phyloP scores from a whole-genome alignment of 176 grass and related monocot genomes.

The Rhipidocladum racemiflorum region DNA sequence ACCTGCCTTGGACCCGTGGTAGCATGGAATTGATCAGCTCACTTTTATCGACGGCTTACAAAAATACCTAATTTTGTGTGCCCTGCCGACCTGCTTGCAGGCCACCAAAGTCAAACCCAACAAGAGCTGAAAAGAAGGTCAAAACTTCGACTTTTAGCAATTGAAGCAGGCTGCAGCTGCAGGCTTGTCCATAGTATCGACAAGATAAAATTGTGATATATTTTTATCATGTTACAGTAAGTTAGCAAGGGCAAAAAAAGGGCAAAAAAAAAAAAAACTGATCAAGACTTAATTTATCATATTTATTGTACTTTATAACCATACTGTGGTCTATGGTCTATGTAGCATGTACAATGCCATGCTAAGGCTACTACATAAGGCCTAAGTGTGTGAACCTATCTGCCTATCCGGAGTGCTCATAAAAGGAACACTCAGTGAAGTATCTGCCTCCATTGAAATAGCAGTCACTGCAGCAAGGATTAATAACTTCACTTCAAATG shows the following conservation, averaged over 20 bases:
- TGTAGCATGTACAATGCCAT: conserved; percentile 22
- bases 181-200: not conserved
- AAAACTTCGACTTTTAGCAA: conserved; percentile 13
- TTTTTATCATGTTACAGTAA: not conserved
- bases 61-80: conserved; percentile 32
- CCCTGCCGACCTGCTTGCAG: conserved; percentile 27
- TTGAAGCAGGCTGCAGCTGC: not conserved
- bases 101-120: conserved; percentile 23
- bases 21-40: conserved; percentile 15
- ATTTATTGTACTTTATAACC: not conserved
- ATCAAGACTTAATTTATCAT: not conserved
- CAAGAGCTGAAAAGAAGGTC: not conserved
- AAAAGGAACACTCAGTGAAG: not conserved
- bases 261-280: not conserved
- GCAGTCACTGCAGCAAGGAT: conserved; percentile 12
- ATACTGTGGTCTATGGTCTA: conserved; percentile 1
- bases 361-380: not conserved
- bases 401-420: not conserved
- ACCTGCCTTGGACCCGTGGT: not conserved
- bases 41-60: conserved; percentile 15
- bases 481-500: conserved; percentile 24
- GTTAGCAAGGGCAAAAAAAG: not conserved
- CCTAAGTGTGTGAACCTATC: not conserved
- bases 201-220: not conserved
- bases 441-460: conserved; percentile 19